Base-by-base conservation (phyloP, 2,329 filamentous ascomycete genomes). In the Ophiocordyceps sinensis region DNA sequence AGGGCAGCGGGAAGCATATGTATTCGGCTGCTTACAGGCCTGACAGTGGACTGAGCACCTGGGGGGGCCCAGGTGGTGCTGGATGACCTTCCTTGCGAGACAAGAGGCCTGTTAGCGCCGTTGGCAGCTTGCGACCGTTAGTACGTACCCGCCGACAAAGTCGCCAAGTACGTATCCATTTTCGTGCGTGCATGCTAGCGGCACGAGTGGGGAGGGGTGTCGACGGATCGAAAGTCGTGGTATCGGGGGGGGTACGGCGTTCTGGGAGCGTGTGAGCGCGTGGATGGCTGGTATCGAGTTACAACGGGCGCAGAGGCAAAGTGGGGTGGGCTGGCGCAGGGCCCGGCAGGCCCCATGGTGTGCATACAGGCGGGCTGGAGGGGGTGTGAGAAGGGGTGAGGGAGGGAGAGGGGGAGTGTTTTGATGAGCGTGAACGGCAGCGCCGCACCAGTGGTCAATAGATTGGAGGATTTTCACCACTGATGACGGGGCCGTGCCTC, bases 1-100 rank as follows among this genome's bases (percentile, higher is more conserved):
- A 49, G 48, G 49, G 50, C 45, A 45, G 40, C 43, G 39, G 43
- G 47, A 49, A 42, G 45, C 44, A 48, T 49, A 51, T 50, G 35
- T 42, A 39, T 43, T 19, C 15, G 26, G 28, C 34, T 14, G 32
- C 38, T 14, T 14, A 34, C 32, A 34, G 32, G 14, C 32, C 17
- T 14, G 32, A 15, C 32, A 34, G 32, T 34, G 32, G 32, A 34
- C 14, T 34, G 23, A 23, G 30, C n/a, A n/a, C n/a, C n/a, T 31
- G 30, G 30, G n/a, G n/a, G n/a, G n/a, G n/a, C n/a, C n/a, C n/a
- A n/a, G 11, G 30, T n/a, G 30, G 15, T 43, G 44, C 36, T 35
- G 39, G 36, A 44, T 41, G 43, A 41, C 43, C 43, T 37, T 37
- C n/a, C 14, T n/a, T 38, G 38, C 41, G 43, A 45, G 43, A 45